Evolutionary conservation across 1,284 basidiomycete genomes (phyloP), one percentile per base, ranked within the genome.

Genomic region (Abortiporus biennis): DNA sequence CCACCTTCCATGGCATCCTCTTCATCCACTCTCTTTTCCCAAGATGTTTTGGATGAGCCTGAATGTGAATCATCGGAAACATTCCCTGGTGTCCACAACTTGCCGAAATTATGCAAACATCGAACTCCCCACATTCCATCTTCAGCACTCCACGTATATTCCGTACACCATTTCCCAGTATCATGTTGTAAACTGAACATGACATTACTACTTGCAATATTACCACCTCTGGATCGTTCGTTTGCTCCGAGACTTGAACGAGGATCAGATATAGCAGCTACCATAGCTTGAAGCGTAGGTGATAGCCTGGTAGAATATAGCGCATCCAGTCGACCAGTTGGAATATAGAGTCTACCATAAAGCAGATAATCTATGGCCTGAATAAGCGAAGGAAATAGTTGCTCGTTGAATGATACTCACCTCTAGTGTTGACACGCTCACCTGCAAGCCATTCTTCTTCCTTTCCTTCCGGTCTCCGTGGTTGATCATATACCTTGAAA

Each of bases 121-220:
- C 90, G 76, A 16, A 92, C 63, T 6, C 95, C 95, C 73, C 86
- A 88, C 84, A 99, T 92, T 9, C 75, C 85, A 57, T 98, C 94
- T 53, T 94, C 89, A 0, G 91, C 87, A 48, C 91, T 94, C 72
- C 90, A 98, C 11, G 86, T 90, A 57, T 96, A 98, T 62, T 98
- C 95, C 2, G 88, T 86, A 49, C 89, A 92, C 81, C 90, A 95
- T 50, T 85, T 78, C 1, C 94, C 94, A 1, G 90, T 80, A 57
- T 97, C 92, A 54, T 95, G 90, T 62, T 97, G 92, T 21, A 98
- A 63, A 47, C 80, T 90, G 46, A 98, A 61, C 72, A 97, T 84
- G 49, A 97, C 59, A 52, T 94, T 94, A 54, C 81, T 90, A 68
- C 60, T 48, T 1, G 62, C 56, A 9, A 49, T 50, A 12, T 42